phyloP scores from a whole-genome alignment of 305 asterid species.

The Rubia tinctorum region DNA sequence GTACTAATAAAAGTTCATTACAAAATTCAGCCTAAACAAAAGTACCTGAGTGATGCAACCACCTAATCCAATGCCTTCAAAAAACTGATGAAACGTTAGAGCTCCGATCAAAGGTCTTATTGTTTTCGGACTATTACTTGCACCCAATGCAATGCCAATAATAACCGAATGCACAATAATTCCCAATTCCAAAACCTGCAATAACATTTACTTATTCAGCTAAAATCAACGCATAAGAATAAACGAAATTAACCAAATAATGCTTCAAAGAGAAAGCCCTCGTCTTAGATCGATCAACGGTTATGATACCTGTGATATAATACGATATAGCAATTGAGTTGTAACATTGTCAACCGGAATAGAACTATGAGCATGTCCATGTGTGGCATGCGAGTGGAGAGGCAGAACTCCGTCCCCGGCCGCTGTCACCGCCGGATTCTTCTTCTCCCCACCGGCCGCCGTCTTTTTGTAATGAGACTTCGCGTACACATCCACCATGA shows the following conservation, averaged over 20 bases:
- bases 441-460: neutral
- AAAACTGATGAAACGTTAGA: neutral
- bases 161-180: constrained; percentile 5
- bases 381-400: neutral
- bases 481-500: neutral
- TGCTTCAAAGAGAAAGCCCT: too few relatives aligned
- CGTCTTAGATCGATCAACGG: too few relatives aligned
- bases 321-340: constrained; percentile 1
- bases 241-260: neutral
- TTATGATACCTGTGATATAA: neutral
- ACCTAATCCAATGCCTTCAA: constrained; percentile 4
- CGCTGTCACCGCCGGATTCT: neutral
- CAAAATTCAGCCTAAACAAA: too few relatives aligned
- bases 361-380: constrained; percentile 2
- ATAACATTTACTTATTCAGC: neutral
- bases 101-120: neutral
- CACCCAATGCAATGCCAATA: neutral
- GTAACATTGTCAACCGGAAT: neutral
- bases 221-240: neutral
- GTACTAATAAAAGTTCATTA: too few relatives aligned
- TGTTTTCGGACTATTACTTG: constrained; percentile 1
- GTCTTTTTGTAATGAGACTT: neutral
- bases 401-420: neutral
- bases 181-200: constrained; percentile 5
- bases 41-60: constrained; percentile 9